Base-by-base conservation (phyloP, 495 filamentous ascomycete genomes). In the Podospora conica region DNA sequence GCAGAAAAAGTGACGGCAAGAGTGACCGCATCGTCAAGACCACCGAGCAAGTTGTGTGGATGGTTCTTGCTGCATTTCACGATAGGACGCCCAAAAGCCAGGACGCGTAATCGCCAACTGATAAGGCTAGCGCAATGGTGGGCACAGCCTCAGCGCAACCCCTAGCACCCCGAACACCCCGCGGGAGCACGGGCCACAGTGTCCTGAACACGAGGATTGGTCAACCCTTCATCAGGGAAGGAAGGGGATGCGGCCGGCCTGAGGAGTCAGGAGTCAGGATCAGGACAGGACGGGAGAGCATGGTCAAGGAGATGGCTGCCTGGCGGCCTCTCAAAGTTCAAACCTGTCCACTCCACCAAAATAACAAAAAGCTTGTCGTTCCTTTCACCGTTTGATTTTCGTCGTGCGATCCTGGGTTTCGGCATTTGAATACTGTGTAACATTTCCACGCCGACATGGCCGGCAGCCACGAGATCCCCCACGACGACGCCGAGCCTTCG, bases 101-200 rank as follows among this genome's bases (percentile, higher is more conserved):
- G 40, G 40, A 48, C 40, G 40, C 40, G 40, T 48, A 48, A 48
- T 48, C 40, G 40, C 7, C 40, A 1, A 48, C 40, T n/a, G 40
- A 48, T n/a, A n/a, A 48, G 15, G 40, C 40, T 48, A 40, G 25
- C 31, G 64, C 21, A 55, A 10, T 31, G 63, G 63, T 55, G 63
- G 63, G 63, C 63, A 65, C 63, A 65, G 63, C 63, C 63, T 28
- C 63, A 63, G 27, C 59, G 59, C 27, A n/a, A 20, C 59, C 25
- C 27, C 29, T 18, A 57, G 55, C 55, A 48, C 40, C 40, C 15
- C 40, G 2, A 2, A 2, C 48, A 21, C 48, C 48, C 48, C 15
- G 2, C 15, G 55, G 55, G 55, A 57, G 55, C 40, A 48, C 40
- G 40, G 40, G 40, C 40, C 40, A 48, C 40, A n/a, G 15, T 48